A percentile compares a stretch with the other conserved stretches of the same genome.
Evolutionary conservation across 257 asterid genomes (phyloP).

Genomic region (Paulownia fortunei): DNA sequence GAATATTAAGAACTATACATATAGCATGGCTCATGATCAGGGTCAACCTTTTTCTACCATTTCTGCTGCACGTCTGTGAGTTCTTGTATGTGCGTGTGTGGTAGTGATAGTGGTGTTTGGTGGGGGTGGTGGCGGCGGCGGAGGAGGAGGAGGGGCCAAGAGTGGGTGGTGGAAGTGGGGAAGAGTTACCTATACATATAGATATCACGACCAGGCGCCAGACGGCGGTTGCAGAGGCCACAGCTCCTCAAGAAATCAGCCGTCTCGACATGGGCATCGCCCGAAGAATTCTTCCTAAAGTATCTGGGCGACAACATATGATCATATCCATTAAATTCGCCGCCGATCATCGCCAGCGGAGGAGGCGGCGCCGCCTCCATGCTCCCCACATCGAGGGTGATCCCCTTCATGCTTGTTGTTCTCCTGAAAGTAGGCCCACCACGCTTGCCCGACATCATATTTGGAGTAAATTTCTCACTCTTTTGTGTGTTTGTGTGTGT

Average conservation of each 20-base stretch:
- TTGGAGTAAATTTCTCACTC: constrained; percentile 1
- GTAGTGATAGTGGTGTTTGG: background rate
- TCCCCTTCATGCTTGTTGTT: constrained; percentile 53
- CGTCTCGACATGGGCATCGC: constrained; percentile 26
- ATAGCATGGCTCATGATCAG: background rate
- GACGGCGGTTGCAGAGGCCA: constrained; percentile 59
- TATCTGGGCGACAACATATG: constrained; percentile 53
- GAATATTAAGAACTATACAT: background rate
- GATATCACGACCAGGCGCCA: constrained; percentile 56
- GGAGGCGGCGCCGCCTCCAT: constrained; percentile 29
- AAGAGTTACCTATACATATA: constrained; percentile 60
- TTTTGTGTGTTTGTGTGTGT: background rate
- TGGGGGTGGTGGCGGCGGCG: background rate
- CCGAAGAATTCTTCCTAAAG: constrained; percentile 26
- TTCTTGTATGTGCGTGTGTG: background rate
- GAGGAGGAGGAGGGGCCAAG: background rate
- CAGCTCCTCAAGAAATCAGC: constrained; percentile 57
- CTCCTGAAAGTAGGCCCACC: constrained; percentile 46
- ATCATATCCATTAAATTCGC: constrained; percentile 20
- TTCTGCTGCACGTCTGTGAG: background rate
- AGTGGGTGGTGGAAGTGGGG: background rate
- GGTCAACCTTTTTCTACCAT: background rate
- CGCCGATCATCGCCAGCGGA: constrained; percentile 35
- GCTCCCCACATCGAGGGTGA: constrained; percentile 38
- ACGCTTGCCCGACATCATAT: constrained; percentile 50